Evolutionary conservation across 345 rosid species (phyloP), one percentile per base, ranked within the genome.

Genomic region (Microthlaspi erraticum): DNA sequence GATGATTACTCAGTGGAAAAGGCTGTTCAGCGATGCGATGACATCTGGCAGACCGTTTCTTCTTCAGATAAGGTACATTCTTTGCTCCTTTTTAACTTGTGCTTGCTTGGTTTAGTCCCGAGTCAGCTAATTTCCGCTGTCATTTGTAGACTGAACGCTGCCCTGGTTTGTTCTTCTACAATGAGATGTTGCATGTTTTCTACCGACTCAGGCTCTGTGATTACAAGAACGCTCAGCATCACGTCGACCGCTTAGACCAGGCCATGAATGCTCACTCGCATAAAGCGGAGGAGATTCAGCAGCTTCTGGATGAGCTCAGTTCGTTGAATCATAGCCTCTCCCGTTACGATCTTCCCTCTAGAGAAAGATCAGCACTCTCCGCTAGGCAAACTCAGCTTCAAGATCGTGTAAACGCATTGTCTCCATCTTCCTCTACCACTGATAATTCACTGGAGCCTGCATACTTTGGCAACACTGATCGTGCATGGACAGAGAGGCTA

Each of bases 171-270:
- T 80, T 88, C 79, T 91, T 89, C 83, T 94, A 94, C 89, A 85
- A 83, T 51, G 96, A 94, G 88, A 83, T 94, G 80, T 83, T 91
- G 36, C 95, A 91, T 71, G 80, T 89, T 65, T 91, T 94, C 83
- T 94, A 89, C 58, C 87, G 85, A 44, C 93, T 94, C 58, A 90
- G 85, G 46, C 78, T 82, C 36, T 89, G 95, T 36, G 98, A 94
- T 81, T 94, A 83, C 86, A 94, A 94, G 87, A 88, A 85, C 79
- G 96, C 89, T 56, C 79, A 86, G 44, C 86, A 86, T 68, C 99
- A 91, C 20, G 89, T 91, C 1, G 96, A 94, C 67, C 91, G 74
- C 60, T 83, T 94, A 81, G 99, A 94, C 85, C 84, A 83, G 66
- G 94, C 89, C 60, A 81, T 89, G 87, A 94, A 85, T 84, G 91